Percentiles rank a stretch among this genome's conserved stretches.
These are phyloP conservation scores for Saccharomycopsis sp. DNA, from an alignment of 805 yeast species.

Conservation along the genomic window DNA sequence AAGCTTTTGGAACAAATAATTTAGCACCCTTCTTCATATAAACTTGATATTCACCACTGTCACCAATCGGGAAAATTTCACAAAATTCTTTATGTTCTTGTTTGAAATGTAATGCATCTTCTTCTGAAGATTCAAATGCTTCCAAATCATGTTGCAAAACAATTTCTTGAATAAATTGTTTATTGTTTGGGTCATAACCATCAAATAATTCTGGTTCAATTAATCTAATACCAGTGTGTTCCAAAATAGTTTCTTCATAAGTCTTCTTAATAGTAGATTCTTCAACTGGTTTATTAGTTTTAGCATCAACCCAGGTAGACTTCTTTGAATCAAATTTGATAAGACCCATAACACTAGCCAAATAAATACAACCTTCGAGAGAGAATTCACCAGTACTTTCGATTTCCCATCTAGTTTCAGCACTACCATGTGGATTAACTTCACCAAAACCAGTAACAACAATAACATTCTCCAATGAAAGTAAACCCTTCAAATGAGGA, in stretches of 20 bases:
- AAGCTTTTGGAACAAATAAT: constrained; percentile 75
- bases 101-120: constrained; percentile 91
- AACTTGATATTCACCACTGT: constrained; percentile 88
- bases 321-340: constrained; percentile 76
- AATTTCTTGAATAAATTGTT: constrained; percentile 90
- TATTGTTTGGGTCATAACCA: constrained; percentile 93
- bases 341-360: constrained; percentile 99
- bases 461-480: constrained; percentile 84
- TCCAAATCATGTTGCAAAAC: constrained; percentile 95
- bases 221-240: constrained; percentile 93
- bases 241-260: constrained; percentile 83
- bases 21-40: constrained; percentile 89
- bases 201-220: constrained; percentile 92
- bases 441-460: constrained; percentile 98
- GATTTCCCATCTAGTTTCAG: constrained; percentile 99
- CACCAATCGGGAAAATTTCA: constrained; percentile 84
- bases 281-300: constrained; percentile 86
- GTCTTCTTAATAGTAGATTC: constrained; percentile 89
- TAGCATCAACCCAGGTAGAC: constrained; percentile 96
- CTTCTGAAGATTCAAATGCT: constrained; percentile 90
- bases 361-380: constrained; percentile 94
- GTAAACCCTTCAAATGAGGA: constrained; percentile 73
- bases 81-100: constrained; percentile 90
- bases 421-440: constrained; percentile 99
- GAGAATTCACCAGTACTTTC: constrained; percentile 93